These are phyloP conservation scores for Amanita phalloides DNA, from an alignment of 768 basidiomycete genomes.

Conservation along the genomic window DNA sequence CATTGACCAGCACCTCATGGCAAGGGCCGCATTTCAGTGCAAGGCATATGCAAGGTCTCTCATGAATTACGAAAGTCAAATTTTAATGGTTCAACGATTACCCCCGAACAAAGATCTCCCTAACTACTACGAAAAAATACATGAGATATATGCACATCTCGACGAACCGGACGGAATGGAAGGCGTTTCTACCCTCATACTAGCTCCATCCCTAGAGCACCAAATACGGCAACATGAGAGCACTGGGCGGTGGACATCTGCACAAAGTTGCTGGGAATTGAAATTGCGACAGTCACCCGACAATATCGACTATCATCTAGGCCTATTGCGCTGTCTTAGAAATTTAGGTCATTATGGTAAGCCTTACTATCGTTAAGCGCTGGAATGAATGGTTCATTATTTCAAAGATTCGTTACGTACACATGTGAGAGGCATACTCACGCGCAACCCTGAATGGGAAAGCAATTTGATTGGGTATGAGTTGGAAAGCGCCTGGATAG, in stretches of 20 bases:
- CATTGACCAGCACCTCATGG: constrained; percentile 84
- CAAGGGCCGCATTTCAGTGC: constrained; percentile 88
- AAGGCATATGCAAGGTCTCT: constrained; percentile 89
- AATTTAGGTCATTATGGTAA: constrained; percentile 96
- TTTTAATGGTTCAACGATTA: constrained; percentile 39
- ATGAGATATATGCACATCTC: constrained; percentile 91
- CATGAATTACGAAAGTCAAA: constrained; percentile 89
- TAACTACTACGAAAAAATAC: constrained; percentile 77
- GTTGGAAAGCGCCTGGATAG: constrained; percentile 93
- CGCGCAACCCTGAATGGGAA: constrained; percentile 79
- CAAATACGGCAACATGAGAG: constrained; percentile 98
- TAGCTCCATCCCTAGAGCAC: constrained; percentile 86
- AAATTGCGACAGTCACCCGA: constrained; percentile 84
- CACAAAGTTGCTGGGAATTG: constrained; percentile 99
- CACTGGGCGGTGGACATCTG: constrained; percentile 94
- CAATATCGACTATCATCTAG: constrained; percentile 81
- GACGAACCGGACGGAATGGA: constrained; percentile 99
- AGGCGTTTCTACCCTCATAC: constrained; percentile 80
- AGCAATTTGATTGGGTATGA: constrained; percentile 69
- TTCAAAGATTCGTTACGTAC: constrained; percentile 81
- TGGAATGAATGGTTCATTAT: background rate
- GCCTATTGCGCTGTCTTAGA: constrained; percentile 80
- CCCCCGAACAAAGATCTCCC: constrained; percentile 41
- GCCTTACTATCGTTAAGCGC: constrained; percentile 14
- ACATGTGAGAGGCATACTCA: constrained; percentile 86